These are phyloP conservation scores for Pleurozium schreberi DNA, from an alignment of 225 moss, liverwort and hornwort species.

Conservation along the genomic window DNA sequence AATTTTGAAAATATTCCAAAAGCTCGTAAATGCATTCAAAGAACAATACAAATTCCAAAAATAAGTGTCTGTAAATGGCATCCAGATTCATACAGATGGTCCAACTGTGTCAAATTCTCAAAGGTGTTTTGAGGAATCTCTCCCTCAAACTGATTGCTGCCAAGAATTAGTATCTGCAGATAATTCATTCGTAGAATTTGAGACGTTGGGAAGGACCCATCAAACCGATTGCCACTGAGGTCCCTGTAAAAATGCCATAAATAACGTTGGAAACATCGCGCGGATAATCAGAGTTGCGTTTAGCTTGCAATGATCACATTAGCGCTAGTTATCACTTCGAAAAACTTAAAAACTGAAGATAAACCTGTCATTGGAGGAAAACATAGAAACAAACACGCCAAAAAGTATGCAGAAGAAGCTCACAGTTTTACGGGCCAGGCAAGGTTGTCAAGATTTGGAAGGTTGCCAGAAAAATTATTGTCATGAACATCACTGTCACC, in stretches of 20 bases:
- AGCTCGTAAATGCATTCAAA: background rate
- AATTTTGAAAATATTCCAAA: background rate
- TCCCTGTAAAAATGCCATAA: background rate
- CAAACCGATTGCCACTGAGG: background rate
- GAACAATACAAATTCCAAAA: background rate
- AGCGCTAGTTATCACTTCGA: background rate
- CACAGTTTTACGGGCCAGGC: background rate
- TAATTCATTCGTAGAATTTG: background rate
- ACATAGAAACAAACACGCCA: background rate
- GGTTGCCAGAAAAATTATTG: background rate
- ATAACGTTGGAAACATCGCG: background rate
- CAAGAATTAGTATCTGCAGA: background rate
- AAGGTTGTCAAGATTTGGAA: background rate
- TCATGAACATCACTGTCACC: slow-evolving; percentile 3
- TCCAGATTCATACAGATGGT: background rate
- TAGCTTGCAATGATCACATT: background rate
- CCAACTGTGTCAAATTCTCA: background rate
- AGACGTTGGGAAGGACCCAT: background rate
- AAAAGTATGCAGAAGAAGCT: background rate
- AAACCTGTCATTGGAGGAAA: background rate
- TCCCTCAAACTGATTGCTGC: background rate
- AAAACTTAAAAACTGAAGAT: background rate
- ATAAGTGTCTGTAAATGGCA: background rate
- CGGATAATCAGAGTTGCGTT: background rate
- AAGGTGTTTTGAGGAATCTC: background rate